Evolutionary conservation across 116 monocot species (phyloP).

Genomic region (Phalaenopsis hybrid): DNA sequence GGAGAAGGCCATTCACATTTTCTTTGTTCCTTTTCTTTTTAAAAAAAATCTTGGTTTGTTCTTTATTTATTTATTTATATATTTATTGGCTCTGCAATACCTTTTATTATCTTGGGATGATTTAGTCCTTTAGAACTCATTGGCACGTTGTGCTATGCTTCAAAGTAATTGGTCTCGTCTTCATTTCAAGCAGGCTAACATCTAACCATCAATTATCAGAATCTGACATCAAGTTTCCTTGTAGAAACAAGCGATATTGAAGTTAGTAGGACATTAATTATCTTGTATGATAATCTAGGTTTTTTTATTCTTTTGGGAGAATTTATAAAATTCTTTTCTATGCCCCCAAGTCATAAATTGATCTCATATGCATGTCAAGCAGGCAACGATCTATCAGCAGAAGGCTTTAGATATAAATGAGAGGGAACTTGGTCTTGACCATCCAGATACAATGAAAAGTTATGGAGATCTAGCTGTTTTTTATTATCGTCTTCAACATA

Average conservation of each 20-base stretch:
- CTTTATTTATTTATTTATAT: no score
- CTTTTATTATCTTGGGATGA: neutral
- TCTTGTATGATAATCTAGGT: neutral
- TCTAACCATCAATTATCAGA: no score
- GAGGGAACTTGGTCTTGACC: constrained; percentile 96
- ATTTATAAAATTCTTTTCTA: neutral
- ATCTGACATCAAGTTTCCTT: neutral
- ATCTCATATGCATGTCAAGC: constrained; percentile 12
- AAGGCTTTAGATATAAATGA: constrained; percentile 99
- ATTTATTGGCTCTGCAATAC: no score
- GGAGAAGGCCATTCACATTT: no score
- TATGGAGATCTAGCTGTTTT: constrained; percentile 99
- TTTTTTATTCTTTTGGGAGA: neutral
- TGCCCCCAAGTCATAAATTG: neutral
- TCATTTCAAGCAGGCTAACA: neutral
- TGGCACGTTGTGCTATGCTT: neutral
- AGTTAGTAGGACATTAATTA: neutral
- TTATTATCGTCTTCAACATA: constrained; percentile 95
- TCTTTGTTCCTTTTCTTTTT: no score
- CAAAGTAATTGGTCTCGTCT: neutral
- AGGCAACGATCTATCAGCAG: constrained; percentile 98
- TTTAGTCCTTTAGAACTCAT: neutral
- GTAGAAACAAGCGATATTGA: neutral
- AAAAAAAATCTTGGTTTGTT: no score
- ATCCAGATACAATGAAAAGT: constrained; percentile 99